Conservation (phyloP, 768 basidiomycete species). For the Cystofilobasidium macerans region DNA sequence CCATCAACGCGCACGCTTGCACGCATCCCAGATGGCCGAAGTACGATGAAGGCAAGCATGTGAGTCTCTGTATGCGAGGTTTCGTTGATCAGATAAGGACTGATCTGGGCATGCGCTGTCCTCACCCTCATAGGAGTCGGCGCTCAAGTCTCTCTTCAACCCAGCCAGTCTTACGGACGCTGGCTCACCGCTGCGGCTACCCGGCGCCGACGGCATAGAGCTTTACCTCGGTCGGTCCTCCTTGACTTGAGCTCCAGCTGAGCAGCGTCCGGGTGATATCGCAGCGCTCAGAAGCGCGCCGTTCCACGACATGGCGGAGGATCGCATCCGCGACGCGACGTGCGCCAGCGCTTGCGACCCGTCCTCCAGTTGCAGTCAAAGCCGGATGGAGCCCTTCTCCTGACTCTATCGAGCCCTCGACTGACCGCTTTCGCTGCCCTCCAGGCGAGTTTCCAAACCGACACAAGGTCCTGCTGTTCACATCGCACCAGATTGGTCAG, state of each 20-base stretch:
- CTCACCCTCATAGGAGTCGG: conserved; percentile 51
- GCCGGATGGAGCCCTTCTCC: too few relatives aligned
- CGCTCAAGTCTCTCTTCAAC: conserved; percentile 59
- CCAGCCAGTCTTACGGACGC: conserved; percentile 59
- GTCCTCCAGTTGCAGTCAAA: too few relatives aligned
- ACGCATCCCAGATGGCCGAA: conserved; percentile 7
- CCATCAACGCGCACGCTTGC: not conserved
- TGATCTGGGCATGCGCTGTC: conserved; percentile 48
- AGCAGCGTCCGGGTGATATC: too few relatives aligned
- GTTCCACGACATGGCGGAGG: too few relatives aligned
- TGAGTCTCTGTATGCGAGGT: not conserved
- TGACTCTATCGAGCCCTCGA: not conserved
- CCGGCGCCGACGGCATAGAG: conserved; percentile 56
- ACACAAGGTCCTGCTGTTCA: conserved; percentile 67
- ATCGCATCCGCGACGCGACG: too few relatives aligned
- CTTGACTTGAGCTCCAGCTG: not conserved
- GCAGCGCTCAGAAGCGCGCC: too few relatives aligned
- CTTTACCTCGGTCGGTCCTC: conserved; percentile 52
- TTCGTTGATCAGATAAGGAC: not conserved
- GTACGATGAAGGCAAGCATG: not conserved
- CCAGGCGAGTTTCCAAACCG: conserved; percentile 47
- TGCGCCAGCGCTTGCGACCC: too few relatives aligned
- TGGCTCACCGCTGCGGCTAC: conserved; percentile 58
- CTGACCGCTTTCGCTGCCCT: not conserved
- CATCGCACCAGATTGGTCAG: conserved; percentile 56